Evolutionary conservation across 495 filamentous ascomycete species (phyloP), one percentile per base, ranked within the genome.

Genomic region (Neurospora cerealis): DNA sequence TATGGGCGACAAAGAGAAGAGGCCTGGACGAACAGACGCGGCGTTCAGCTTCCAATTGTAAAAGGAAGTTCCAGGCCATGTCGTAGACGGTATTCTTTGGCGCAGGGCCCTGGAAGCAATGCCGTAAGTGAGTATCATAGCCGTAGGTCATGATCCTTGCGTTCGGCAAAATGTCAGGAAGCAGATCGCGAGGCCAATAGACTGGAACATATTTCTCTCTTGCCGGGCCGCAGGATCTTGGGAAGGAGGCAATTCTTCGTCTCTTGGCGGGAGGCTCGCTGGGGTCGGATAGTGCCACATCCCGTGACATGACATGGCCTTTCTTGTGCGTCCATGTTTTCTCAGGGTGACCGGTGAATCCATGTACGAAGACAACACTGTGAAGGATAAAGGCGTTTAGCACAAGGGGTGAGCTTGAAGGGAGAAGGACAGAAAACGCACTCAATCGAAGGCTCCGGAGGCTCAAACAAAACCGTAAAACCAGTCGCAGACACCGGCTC

Each of bases 121-220:
- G 17, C 19, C 42, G 17, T 44, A 44, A 19, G 0, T 3, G 42
- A 7, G 42, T 44, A 44, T 86, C 83, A 76, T 88, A 88, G 10
- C 87, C 86, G 82, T 84, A 88, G n/a, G 78, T 85, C 54, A 84
- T 73, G 54, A 88, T 80, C 39, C 87, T 82, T 1, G 83, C 83
- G 70, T 83, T 71, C 32, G 84, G 86, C 19, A 87, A 74, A 36
- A 83, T 81, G 17, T 13, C 41, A 19, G 85, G 84, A 24, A 89
- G 79, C 60, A 89, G 73, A 74, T 85, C 84, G 39, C 79, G 79
- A 44, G 87, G 85, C 87, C 87, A 88, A 19, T 42, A 42, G 15
- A 42, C 15, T 3, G 41, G 41, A 42, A 15, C 41, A 19, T 42
- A 1, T 19, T 42, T 42, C 41, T 42, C 15, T 42, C 41, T 8